phyloP scores from a whole-genome alignment of 2,329 filamentous ascomycete genomes.

The Curvularia sp. region DNA sequence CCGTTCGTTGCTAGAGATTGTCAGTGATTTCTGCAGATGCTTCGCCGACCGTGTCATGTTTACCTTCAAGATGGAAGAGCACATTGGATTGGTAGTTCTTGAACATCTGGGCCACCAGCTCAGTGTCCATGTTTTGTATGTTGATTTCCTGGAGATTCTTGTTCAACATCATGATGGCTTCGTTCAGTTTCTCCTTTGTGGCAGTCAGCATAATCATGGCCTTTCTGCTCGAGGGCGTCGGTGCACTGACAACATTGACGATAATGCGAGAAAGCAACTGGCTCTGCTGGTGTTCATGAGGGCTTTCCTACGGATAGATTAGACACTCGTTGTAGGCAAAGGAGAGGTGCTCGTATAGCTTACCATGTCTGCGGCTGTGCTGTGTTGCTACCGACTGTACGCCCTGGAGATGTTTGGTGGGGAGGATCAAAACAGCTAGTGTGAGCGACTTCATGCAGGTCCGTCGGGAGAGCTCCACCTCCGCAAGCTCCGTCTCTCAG shows the following conservation, averaged over 20 bases:
- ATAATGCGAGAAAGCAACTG: constrained; percentile 93
- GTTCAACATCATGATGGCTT: constrained; percentile 90
- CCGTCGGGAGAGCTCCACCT: constrained; percentile 30
- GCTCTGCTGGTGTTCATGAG: constrained; percentile 97
- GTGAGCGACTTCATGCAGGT: constrained; percentile 23
- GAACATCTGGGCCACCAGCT: constrained; percentile 98
- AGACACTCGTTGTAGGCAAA: constrained; percentile 18
- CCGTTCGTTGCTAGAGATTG: constrained; percentile 74
- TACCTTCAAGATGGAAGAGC: constrained; percentile 95
- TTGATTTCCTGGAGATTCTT: constrained; percentile 96
- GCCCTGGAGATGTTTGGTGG: constrained; percentile 35
- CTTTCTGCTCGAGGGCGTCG: constrained; percentile 3
- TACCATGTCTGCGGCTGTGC: constrained; percentile 37
- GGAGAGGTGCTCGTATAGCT: not conserved
- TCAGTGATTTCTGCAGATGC: not conserved
- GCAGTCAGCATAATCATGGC: constrained; percentile 13
- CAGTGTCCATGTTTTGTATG: constrained; percentile 98
- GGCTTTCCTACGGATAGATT: constrained; percentile 72
- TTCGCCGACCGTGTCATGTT: not conserved
- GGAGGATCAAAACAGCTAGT: constrained; percentile 39
- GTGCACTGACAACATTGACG: constrained; percentile 85
- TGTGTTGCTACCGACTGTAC: constrained; percentile 16
- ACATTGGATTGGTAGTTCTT: constrained; percentile 99
- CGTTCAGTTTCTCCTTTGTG: constrained; percentile 90
- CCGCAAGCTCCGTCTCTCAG: constrained; percentile 26